These are phyloP conservation scores for Phytophthora sp. DNA, from an alignment of 352 stramenopile genomes.

Conservation along the genomic window DNA sequence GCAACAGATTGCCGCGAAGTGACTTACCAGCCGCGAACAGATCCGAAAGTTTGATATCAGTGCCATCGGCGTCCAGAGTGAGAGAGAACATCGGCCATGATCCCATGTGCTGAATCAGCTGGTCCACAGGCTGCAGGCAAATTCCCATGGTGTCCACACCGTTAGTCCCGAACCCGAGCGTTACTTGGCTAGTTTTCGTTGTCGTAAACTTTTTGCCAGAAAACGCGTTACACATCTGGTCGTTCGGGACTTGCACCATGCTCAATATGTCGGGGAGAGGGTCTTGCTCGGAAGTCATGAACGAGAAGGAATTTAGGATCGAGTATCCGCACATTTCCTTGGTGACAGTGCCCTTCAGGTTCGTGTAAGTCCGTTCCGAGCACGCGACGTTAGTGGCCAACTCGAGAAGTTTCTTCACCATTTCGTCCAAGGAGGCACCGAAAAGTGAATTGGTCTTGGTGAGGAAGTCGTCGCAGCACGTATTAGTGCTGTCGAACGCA, in stretches of 20 bases:
- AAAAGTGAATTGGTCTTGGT: conserved; percentile 43
- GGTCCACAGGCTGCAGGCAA: conserved; percentile 45
- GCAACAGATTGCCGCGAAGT: conserved; percentile 32
- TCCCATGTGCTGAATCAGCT: conserved; percentile 22
- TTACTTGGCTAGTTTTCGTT: conserved; percentile 19
- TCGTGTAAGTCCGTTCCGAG: conserved; percentile 43
- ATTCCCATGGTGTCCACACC: conserved; percentile 41
- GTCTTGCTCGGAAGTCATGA: conserved; percentile 2
- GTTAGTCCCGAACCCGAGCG: conserved; percentile 27
- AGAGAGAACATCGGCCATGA: conserved; percentile 41
- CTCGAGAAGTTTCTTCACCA: conserved; percentile 37
- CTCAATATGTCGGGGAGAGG: conserved; percentile 2
- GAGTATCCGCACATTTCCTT: conserved; percentile 48
- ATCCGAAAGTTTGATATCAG: conserved; percentile 35
- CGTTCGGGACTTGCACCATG: conserved; percentile 49
- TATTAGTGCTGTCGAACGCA: conserved; percentile 20
- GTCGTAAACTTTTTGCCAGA: conserved; percentile 46
- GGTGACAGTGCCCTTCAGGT: conserved; percentile 19
- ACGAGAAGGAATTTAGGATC: conserved; percentile 33
- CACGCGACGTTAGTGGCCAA: conserved; percentile 40
- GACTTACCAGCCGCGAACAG: conserved; percentile 52
- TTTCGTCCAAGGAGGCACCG: conserved; percentile 37
- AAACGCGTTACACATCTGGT: conserved; percentile 57
- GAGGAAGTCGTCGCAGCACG: conserved; percentile 54
- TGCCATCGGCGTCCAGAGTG: conserved; percentile 12